Percentiles rank a stretch among this genome's conserved stretches.
Conservation (phyloP, 495 filamentous ascomycete genomes). For the Neurospora africana region DNA sequence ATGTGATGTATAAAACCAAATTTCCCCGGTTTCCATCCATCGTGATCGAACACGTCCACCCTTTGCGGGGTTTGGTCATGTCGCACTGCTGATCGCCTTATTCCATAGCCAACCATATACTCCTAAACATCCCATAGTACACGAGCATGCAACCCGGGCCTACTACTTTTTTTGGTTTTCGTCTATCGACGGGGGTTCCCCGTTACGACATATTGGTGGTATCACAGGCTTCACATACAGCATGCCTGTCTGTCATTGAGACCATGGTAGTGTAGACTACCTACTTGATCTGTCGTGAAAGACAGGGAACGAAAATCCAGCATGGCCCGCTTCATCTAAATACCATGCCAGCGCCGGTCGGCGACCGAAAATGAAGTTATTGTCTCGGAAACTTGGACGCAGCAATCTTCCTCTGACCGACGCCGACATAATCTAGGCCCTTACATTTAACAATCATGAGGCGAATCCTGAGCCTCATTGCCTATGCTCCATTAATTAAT, state of each 20-base stretch:
- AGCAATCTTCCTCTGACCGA: neutral
- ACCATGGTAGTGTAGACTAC: neutral
- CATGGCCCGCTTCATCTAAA: neutral
- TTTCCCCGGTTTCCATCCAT: neutral
- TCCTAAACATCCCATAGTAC: neutral
- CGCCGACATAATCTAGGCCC: neutral
- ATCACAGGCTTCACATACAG: neutral
- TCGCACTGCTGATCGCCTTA: neutral
- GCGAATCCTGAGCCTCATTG: neutral
- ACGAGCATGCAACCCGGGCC: neutral
- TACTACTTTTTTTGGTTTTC: neutral
- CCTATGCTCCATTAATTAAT: conserved; percentile 9
- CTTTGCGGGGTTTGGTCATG: neutral
- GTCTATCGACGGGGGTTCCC: neutral
- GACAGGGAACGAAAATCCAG: neutral
- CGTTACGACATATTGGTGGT: neutral
- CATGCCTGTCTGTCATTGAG: neutral
- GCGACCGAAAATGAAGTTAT: neutral
- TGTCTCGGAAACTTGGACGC: neutral
- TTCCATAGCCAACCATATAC: neutral
- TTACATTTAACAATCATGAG: neutral
- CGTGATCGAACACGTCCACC: neutral
- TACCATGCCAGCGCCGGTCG: neutral
- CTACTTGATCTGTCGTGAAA: neutral
- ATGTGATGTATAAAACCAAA: neutral